Percentiles rank a stretch among this genome's conserved stretches.
These are phyloP conservation scores for Phaeosphaeria sp. DNA, from an alignment of 2,329 filamentous ascomycete species.

Conservation along the genomic window DNA sequence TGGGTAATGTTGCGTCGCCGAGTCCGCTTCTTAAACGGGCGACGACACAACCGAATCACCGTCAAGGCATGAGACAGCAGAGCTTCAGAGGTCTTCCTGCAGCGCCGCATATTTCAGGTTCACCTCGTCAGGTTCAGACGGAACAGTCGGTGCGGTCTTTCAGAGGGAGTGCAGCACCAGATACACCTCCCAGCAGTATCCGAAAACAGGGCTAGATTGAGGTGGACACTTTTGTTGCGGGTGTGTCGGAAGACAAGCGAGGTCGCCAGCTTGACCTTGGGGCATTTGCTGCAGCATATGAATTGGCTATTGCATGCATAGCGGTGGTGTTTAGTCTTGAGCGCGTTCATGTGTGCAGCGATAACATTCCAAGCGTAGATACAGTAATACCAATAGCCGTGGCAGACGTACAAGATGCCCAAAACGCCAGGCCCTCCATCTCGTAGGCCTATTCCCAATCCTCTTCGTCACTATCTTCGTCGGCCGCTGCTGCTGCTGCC, in stretches of 20 bases:
- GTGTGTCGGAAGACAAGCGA: too few species aligned
- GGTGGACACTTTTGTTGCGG: too few species aligned
- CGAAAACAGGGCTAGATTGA: constrained; percentile 10
- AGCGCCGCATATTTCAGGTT: constrained; percentile 27
- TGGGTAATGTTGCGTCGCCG: constrained; percentile 28
- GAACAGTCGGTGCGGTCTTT: constrained; percentile 7
- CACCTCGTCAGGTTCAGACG: constrained; percentile 16
- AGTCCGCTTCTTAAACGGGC: constrained; percentile 45
- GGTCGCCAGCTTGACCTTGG: too few species aligned
- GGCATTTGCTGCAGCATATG: too few species aligned
- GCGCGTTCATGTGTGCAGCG: constrained; percentile 2
- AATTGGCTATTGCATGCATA: background rate
- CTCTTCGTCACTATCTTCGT: constrained; percentile 60
- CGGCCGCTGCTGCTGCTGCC: constrained; percentile 59
- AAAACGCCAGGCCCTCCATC: background rate
- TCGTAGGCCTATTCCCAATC: constrained; percentile 70
- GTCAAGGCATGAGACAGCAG: constrained; percentile 24
- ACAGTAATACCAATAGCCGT: background rate
- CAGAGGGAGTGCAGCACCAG: constrained; percentile 23
- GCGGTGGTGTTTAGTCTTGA: background rate
- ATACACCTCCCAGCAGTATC: constrained; percentile 37
- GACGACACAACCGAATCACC: constrained; percentile 33
- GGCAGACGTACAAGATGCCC: too few species aligned
- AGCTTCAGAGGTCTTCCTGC: constrained; percentile 29
- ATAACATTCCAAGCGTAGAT: constrained; percentile 8